phyloP scores from a whole-genome alignment of 2,329 filamentous ascomycete species.

The Fusarium sp. region DNA sequence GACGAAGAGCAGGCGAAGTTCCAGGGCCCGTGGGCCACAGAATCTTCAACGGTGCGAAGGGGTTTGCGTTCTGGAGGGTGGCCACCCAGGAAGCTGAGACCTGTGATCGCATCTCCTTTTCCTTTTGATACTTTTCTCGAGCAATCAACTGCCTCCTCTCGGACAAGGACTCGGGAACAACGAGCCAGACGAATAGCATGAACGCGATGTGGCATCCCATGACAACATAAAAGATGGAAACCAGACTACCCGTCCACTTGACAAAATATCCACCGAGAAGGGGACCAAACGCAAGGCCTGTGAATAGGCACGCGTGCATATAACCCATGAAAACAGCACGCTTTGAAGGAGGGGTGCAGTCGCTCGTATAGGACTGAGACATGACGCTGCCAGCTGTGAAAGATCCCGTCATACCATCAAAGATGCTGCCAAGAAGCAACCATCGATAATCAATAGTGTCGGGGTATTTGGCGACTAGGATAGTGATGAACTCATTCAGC shows the following conservation, averaged over 20 bases:
- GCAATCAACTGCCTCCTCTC: constrained; percentile 76
- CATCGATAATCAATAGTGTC: constrained; percentile 79
- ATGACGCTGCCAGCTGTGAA: constrained; percentile 84
- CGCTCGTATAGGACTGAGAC: constrained; percentile 86
- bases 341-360: constrained; percentile 84
- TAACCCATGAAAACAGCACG: constrained; percentile 88
- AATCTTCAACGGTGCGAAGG: constrained; percentile 81
- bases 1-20: constrained; percentile 69
- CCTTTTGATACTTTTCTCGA: constrained; percentile 71
- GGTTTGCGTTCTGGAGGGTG: constrained; percentile 65
- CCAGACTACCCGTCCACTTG: constrained; percentile 76
- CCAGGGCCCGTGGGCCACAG: constrained; percentile 78
- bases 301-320: constrained; percentile 89
- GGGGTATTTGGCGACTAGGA: constrained; percentile 80
- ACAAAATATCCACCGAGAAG: constrained; percentile 84
- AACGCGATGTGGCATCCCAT: constrained; percentile 79
- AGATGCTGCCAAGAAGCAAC: constrained; percentile 78
- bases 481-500: constrained; percentile 78
- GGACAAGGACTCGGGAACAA: constrained; percentile 87
- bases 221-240: constrained; percentile 87
- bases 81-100: constrained; percentile 47
- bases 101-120: constrained; percentile 54
- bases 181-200: constrained; percentile 74
- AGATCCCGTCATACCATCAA: constrained; percentile 88
- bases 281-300: constrained; percentile 88